Conservation (phyloP, 1,284 basidiomycete genomes). For the Laetiporus sulphureus region DNA sequence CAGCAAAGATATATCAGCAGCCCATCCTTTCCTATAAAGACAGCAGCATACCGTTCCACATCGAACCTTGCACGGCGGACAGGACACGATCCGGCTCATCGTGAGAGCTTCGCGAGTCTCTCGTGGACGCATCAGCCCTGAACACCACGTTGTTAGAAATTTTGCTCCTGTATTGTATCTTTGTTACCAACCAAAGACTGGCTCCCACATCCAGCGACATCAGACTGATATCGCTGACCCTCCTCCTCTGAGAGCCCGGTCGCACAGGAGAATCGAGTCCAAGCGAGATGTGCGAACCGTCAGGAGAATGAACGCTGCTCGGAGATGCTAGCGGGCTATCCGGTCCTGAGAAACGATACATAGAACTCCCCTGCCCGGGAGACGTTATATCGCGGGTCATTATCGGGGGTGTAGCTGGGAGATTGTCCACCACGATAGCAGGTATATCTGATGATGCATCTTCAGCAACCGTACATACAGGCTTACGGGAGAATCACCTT, state of each 20-base stretch:
- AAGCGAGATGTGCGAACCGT: constrained; percentile 46
- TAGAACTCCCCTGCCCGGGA: constrained; percentile 29
- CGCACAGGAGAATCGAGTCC: constrained; percentile 34
- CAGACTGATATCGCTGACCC: constrained; percentile 54
- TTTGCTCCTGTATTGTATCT: no score
- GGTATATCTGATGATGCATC: constrained; percentile 43
- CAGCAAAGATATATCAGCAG: not conserved
- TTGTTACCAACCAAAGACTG: no score
- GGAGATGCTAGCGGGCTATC: constrained; percentile 41
- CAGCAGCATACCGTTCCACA: constrained; percentile 55
- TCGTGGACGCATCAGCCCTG: constrained; percentile 41
- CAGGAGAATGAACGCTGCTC: constrained; percentile 34
- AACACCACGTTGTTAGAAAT: constrained; percentile 4
- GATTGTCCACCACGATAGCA: constrained; percentile 56
- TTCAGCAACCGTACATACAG: not conserved
- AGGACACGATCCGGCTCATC: constrained; percentile 51
- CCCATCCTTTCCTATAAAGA: not conserved
- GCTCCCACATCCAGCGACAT: constrained; percentile 54
- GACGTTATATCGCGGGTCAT: constrained; percentile 51
- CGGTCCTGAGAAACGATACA: constrained; percentile 20
- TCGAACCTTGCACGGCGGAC: constrained; percentile 55
- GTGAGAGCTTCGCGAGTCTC: constrained; percentile 23
- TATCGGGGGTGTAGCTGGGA: constrained; percentile 43
- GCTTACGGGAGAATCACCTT: constrained; percentile 24
- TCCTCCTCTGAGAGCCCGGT: constrained; percentile 46